These are phyloP conservation scores for Pleurotus ostreatus DNA, from an alignment of 768 basidiomycete genomes.

Conservation along the genomic window DNA sequence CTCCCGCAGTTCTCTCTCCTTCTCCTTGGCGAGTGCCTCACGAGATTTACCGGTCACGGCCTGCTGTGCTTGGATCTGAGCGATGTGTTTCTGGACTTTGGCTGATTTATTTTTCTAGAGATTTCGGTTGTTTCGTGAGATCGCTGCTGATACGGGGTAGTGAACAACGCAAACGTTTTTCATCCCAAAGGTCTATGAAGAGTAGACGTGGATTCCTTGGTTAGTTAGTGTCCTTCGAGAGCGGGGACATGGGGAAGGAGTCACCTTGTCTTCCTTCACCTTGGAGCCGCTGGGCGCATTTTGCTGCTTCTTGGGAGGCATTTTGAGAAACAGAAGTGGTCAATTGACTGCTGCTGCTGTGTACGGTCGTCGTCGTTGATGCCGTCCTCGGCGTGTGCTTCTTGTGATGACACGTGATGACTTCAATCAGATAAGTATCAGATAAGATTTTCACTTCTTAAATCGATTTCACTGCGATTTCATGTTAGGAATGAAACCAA, in stretches of 20 bases:
- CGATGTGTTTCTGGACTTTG: conserved; percentile 86
- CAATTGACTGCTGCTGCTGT: neutral
- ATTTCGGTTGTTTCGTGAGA: neutral
- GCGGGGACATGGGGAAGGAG: conserved; percentile 11
- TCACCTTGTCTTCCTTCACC: conserved; percentile 80
- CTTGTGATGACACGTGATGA: too few relatives aligned
- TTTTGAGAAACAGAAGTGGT: conserved; percentile 19
- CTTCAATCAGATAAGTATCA: too few relatives aligned
- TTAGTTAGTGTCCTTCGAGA: conserved; percentile 23
- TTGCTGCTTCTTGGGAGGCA: conserved; percentile 72
- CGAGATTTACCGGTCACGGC: conserved; percentile 75
- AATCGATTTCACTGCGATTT: too few relatives aligned
- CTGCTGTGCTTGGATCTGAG: conserved; percentile 75
- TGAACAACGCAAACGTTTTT: conserved; percentile 62
- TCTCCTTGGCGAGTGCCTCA: conserved; percentile 78
- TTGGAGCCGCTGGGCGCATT: conserved; percentile 51
- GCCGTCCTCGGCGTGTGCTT: too few relatives aligned
- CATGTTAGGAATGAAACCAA: too few relatives aligned
- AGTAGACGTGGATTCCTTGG: conserved; percentile 19
- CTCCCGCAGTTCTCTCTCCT: conserved; percentile 72
- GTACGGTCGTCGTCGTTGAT: too few relatives aligned
- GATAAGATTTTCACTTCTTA: too few relatives aligned
- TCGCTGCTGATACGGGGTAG: conserved; percentile 1
- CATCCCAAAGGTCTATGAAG: conserved; percentile 74
- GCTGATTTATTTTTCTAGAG: conserved; percentile 89